phyloP scores from a whole-genome alignment of 805 yeast species.

The Ogataea paradorogensis region DNA sequence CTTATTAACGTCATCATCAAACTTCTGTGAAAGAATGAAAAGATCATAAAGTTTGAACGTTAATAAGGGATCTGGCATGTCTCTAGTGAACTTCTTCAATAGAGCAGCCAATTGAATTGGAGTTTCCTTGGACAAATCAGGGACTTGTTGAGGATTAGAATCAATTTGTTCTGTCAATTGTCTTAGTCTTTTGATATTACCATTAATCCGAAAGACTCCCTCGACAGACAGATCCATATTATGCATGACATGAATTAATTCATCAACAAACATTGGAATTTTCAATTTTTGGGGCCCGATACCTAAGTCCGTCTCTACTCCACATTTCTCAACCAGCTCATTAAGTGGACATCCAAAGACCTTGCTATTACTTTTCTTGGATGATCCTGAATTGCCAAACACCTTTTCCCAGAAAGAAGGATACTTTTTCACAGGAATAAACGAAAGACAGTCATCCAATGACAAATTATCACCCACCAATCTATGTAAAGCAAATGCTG shows the following conservation, averaged over 20 bases:
- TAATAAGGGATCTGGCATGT: slow-evolving; percentile 86
- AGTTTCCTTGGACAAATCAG: slow-evolving; percentile 66
- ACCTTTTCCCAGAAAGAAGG: slow-evolving; percentile 53
- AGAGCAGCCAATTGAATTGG: slow-evolving; percentile 93
- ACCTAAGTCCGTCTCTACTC: slow-evolving; percentile 81
- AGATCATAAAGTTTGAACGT: slow-evolving; percentile 71
- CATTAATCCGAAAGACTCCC: slow-evolving; percentile 94
- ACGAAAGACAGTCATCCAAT: slow-evolving; percentile 39
- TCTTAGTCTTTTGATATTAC: slow-evolving; percentile 81
- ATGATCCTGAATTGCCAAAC: slow-evolving; percentile 24
- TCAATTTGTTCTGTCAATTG: slow-evolving; percentile 74
- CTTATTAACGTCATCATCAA: slow-evolving; percentile 38
- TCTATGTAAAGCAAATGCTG: slow-evolving; percentile 50
- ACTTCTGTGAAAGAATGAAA: slow-evolving; percentile 71
- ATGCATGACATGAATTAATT: slow-evolving; percentile 74
- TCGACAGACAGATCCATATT: slow-evolving; percentile 94
- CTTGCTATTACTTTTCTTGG: slow-evolving; percentile 23
- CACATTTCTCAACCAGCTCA: slow-evolving; percentile 61
- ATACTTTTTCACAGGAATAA: slow-evolving; percentile 42
- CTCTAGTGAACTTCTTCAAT: slow-evolving; percentile 86
- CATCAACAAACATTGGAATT: slow-evolving; percentile 86
- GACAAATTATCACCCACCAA: slow-evolving; percentile 28
- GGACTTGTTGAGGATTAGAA: slow-evolving; percentile 64
- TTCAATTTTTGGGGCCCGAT: slow-evolving; percentile 76
- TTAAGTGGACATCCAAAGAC: slow-evolving; percentile 83